Conservation (phyloP, 192 early-diverging fungal genomes). For the Backusella sp. region DNA sequence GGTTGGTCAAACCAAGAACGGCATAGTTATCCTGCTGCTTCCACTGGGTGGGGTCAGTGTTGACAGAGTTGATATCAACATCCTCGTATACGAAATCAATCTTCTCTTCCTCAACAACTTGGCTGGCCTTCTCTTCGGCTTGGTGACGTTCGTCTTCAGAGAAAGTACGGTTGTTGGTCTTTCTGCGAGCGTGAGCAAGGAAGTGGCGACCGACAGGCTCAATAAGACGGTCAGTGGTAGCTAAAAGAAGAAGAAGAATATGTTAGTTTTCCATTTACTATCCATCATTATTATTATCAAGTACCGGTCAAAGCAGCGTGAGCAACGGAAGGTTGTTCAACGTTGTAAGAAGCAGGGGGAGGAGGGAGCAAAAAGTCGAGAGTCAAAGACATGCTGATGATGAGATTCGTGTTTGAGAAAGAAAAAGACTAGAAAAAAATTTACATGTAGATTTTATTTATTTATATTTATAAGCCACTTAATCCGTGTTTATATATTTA, state of each 20-base stretch:
- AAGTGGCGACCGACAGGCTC: conserved; percentile 60
- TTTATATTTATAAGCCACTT: background rate
- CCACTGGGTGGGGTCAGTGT: conserved; percentile 91
- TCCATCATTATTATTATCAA: background rate
- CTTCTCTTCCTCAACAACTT: conserved; percentile 45
- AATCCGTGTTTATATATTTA: too few relatives aligned
- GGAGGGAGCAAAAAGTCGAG: conserved; percentile 70
- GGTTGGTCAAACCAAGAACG: conserved; percentile 87
- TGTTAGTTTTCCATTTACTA: background rate
- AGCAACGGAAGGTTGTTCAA: conserved; percentile 39
- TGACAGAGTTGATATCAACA: conserved; percentile 72
- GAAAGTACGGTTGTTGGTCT: conserved; percentile 59
- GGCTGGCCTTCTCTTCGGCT: conserved; percentile 43
- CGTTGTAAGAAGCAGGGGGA: conserved; percentile 66
- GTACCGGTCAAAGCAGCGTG: conserved; percentile 44
- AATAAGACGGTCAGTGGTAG: conserved; percentile 37
- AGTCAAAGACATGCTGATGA: conserved; percentile 40
- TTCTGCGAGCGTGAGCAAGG: conserved; percentile 59
- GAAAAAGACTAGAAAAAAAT: background rate
- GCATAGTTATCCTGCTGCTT: conserved; percentile 98
- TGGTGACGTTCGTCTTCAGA: conserved; percentile 56
- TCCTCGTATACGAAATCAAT: conserved; percentile 82
- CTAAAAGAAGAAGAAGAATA: conserved; percentile 8
- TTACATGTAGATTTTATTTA: background rate
- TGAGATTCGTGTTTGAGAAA: background rate